Base-by-base conservation (phyloP, 495 filamentous ascomycete species). In the Annulohypoxylon bovei region DNA sequence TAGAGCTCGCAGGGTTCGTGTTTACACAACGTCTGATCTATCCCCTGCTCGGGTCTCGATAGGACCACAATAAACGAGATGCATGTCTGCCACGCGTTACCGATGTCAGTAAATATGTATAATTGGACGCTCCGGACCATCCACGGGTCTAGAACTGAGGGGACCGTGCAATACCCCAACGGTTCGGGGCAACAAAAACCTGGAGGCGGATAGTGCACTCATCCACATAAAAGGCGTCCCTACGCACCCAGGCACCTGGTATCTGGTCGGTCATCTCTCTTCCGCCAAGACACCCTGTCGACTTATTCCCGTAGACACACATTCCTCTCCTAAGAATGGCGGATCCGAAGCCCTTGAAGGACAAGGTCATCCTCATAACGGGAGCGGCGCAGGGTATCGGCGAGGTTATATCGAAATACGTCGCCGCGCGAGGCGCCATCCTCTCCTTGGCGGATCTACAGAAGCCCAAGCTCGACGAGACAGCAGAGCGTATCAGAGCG, bases 321-420 rank as follows among this genome's bases (percentile, higher is more conserved):
- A 2, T 12, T 57, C 33, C 20, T 14, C 20, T 25, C 6, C 2
- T 1, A 40, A 25, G n/a, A 39, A 72, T 72, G 70, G 70, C 70
- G 20, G 49, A 62, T 47, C 54, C 65, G 7, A 60, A 68, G 16
- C 65, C 70, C 39, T 33, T 65, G 1, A 55, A 49, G 14, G 42
- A 60, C 66, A 87, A 82, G 77, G 80, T 85, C 59, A 81, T 85
- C 68, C 79, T 80, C 49, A 62, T 87, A 23, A 87, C 85, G 32
- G 85, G 85, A 50, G 83, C 79, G 5, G 78, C 83, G 6, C 77
- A 76, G 8, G 86, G 86, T 3, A 82, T 87, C 56, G 86, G 84
- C 23, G 77, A 82, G n/a, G 81, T 80, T 2, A 82, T 84, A 23
- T 80, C 83, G 16, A 71, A 75, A 18, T 80, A 82, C 25, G 77